phyloP scores from a whole-genome alignment of 345 rosid genomes.

The Lenwebbia sp. region DNA sequence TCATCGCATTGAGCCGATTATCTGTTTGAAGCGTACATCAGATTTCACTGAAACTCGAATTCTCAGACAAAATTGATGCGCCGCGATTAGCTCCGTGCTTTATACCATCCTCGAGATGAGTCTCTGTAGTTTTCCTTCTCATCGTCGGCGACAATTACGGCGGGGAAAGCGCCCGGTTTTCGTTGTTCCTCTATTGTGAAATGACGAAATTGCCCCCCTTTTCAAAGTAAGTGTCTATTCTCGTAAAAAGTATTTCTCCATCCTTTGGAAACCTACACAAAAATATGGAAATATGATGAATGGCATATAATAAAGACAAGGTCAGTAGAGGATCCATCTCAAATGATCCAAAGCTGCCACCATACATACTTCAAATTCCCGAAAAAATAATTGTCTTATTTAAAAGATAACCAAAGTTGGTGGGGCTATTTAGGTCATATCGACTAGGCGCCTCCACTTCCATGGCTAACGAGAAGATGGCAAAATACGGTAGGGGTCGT shows the following conservation, averaged over 20 bases:
- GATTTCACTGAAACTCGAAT: too few relatives aligned
- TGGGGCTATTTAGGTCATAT: slow-evolving; percentile 12
- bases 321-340: slow-evolving; percentile 56
- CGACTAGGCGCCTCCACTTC: background rate
- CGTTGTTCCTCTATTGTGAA: background rate
- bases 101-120: background rate
- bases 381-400: background rate
- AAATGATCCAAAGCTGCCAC: slow-evolving; percentile 44
- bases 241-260: slow-evolving; percentile 14
- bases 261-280: slow-evolving; percentile 32
- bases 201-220: background rate
- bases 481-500: background rate
- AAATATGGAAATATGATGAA: slow-evolving; percentile 1
- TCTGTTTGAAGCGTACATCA: background rate
- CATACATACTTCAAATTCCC: slow-evolving; percentile 21
- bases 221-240: background rate
- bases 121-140: background rate
- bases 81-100: background rate
- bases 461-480: background rate
- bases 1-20: background rate
- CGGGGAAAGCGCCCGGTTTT: background rate
- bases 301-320: slow-evolving; percentile 40
- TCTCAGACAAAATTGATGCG: background rate
- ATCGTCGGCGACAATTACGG: background rate
- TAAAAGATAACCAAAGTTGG: slow-evolving; percentile 1